Conservation (phyloP, 2,329 filamentous ascomycete genomes). For the Neurospora sp. region DNA sequence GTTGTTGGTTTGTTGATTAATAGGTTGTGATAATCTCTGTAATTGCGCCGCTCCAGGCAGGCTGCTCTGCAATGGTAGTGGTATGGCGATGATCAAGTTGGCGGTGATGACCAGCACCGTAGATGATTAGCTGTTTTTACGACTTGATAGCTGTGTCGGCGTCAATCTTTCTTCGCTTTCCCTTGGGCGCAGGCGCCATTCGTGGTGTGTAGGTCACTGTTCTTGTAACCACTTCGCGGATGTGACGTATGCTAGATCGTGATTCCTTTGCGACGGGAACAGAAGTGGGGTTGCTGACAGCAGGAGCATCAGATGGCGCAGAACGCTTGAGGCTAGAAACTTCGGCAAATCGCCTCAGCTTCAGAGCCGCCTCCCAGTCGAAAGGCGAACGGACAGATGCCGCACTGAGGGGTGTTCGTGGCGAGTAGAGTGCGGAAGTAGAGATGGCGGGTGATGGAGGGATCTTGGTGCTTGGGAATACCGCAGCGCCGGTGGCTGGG, state of each 20-base stretch:
- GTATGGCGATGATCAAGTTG: neutral
- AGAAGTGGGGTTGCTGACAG: slow-evolving; percentile 5
- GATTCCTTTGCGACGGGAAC: slow-evolving; percentile 27
- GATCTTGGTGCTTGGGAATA: slow-evolving; percentile 61
- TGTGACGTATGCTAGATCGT: slow-evolving; percentile 55
- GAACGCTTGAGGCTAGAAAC: slow-evolving; percentile 28
- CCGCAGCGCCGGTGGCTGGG: slow-evolving; percentile 47
- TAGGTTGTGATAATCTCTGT: neutral
- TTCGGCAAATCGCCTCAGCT: slow-evolving; percentile 52
- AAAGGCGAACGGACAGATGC: slow-evolving; percentile 57
- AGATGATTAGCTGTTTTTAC: slow-evolving; percentile 7
- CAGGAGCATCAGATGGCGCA: slow-evolving; percentile 7
- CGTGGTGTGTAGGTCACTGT: slow-evolving; percentile 84
- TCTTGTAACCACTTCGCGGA: slow-evolving; percentile 85
- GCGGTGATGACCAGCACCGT: slow-evolving; percentile 11
- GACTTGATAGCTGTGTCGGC: slow-evolving; percentile 18
- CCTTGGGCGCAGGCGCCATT: slow-evolving; percentile 82
- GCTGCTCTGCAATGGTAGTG: neutral
- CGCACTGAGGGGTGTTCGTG: slow-evolving; percentile 68
- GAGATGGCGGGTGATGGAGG: slow-evolving; percentile 66
- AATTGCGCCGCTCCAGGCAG: neutral
- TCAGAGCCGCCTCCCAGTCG: slow-evolving; percentile 67
- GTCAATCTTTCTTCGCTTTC: slow-evolving; percentile 73
- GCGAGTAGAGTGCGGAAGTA: slow-evolving; percentile 47
- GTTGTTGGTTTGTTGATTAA: neutral